Evolutionary conservation across 2,329 filamentous ascomycete genomes (phyloP).

Genomic region (Aspergillus neoniger): DNA sequence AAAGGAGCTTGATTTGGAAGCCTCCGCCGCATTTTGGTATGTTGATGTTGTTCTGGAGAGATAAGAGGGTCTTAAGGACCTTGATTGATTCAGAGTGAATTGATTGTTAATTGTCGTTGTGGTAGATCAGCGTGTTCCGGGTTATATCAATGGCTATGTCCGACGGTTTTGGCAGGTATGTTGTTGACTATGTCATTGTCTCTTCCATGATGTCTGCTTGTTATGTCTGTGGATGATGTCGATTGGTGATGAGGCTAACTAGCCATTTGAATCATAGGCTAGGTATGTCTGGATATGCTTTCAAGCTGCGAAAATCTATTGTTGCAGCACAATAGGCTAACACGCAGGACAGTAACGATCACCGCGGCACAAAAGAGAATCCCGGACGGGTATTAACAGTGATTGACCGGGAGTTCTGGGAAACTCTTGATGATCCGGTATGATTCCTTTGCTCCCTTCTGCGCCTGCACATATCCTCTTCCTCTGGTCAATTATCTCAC

Average conservation of each 20-base stretch:
- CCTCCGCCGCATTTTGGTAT: constrained; percentile 93
- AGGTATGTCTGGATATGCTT: constrained; percentile 26
- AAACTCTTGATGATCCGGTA: constrained; percentile 68
- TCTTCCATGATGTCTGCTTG: not conserved
- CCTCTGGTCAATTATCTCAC: not conserved
- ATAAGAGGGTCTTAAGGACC: not conserved
- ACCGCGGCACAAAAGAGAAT: constrained; percentile 83
- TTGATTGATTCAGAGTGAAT: too few species aligned
- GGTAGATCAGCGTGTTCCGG: constrained; percentile 80
- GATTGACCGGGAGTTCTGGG: constrained; percentile 82
- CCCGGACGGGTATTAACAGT: constrained; percentile 93
- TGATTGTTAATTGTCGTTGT: constrained; percentile 6
- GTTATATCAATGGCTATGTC: constrained; percentile 91
- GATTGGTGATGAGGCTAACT: not conserved
- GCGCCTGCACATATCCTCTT: too few species aligned
- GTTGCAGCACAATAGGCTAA: constrained; percentile 6
- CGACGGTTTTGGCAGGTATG: constrained; percentile 96
- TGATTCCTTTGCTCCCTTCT: constrained; percentile 12
- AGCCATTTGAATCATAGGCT: constrained; percentile 26
- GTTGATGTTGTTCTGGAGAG: constrained; percentile 14
- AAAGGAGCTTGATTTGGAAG: constrained; percentile 94
- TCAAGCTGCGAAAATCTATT: constrained; percentile 11
- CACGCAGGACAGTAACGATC: constrained; percentile 70
- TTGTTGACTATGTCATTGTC: constrained; percentile 36
- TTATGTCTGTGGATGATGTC: not conserved